A percentile compares a stretch with the other conserved stretches of the same genome.
phyloP scores from a whole-genome alignment of 129 eudicot genomes.

The Escallonia rubra region DNA sequence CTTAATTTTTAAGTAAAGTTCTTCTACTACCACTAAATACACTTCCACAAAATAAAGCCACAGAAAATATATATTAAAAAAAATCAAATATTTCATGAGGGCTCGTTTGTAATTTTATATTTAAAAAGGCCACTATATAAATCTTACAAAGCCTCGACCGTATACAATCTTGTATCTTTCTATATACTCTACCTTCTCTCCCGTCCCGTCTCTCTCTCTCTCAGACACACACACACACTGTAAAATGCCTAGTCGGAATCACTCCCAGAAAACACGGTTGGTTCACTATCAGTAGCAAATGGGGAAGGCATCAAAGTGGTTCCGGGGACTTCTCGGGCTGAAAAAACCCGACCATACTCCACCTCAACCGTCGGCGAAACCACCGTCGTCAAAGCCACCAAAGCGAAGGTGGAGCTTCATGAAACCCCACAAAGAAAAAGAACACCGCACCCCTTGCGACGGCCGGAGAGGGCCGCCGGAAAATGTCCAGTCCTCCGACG shows the following conservation, averaged over 20 bases:
- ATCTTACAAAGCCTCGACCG: no score
- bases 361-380: neutral
- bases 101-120: no score
- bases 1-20: no score
- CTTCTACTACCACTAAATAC: no score
- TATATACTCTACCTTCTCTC: neutral
- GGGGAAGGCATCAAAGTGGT: slow-evolving; percentile 76
- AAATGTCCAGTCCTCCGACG: slow-evolving; percentile 5
- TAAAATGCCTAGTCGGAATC: slow-evolving; percentile 1
- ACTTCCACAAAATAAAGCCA: no score
- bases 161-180: neutral
- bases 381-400: slow-evolving; percentile 16
- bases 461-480: neutral
- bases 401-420: slow-evolving; percentile 59
- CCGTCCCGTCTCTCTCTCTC: slow-evolving; percentile 15
- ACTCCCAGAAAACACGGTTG: slow-evolving; percentile 10
- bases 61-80: no score
- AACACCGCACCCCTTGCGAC: neutral
- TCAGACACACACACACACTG: neutral
- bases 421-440: slow-evolving; percentile 34
- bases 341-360: slow-evolving; percentile 18
- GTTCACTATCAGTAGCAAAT: slow-evolving; percentile 18
- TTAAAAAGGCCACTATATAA: no score
- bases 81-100: no score
- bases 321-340: slow-evolving; percentile 53